Evolutionary conservation across 2,329 filamentous ascomycete genomes (phyloP), one percentile per base, ranked within the genome.

Genomic region (Pseudogymnoascus sp.): DNA sequence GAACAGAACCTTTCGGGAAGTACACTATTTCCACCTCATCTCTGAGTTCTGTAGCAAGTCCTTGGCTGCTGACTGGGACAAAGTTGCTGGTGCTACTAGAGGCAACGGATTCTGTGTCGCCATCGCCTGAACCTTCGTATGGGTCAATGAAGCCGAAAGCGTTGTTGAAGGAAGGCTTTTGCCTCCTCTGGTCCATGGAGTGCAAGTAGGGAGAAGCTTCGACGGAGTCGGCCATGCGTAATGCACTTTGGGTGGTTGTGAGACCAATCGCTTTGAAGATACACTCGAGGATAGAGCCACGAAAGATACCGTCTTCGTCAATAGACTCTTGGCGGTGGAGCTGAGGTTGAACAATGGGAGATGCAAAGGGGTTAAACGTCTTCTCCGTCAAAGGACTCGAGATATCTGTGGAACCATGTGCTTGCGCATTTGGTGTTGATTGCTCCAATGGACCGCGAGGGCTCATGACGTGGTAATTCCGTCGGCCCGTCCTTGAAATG

Each of bases 11-110:
- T 73, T 97, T 91, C 0, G 92, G 93, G 67, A 99, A 99, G 77
- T 90, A 97, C 5, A 99, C 94, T 66, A 99, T 97, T 71, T 99
- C 94, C 2, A 97, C 85, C 61, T 99, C 94, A 65, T 96, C 88
- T 66, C 88, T 89, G 76, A 97, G 83, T 65, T 97, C 93, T 63
- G 91, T 86, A 3, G 85, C 84, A 4, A 93, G 77, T 3, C 80
- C 76, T 61, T 91, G 80, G 0, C 86, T 82, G 66, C 86, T 90
- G 5, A 81, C 78, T 1, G 69, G 70, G 0, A 84, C 82, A 3
- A 82, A 81, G 42, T 84, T 80, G 3, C 84, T 84, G 55, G 86
- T 79, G 0, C 86, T 85, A 3, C 86, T 83, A 1, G 90, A 93
- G 27, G 90, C 85, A 68, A 93, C 79, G 0, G 93, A 97, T 66